Evolutionary conservation across 2,329 filamentous ascomycete species (phyloP).

Genomic region (Fusarium nodosum): DNA sequence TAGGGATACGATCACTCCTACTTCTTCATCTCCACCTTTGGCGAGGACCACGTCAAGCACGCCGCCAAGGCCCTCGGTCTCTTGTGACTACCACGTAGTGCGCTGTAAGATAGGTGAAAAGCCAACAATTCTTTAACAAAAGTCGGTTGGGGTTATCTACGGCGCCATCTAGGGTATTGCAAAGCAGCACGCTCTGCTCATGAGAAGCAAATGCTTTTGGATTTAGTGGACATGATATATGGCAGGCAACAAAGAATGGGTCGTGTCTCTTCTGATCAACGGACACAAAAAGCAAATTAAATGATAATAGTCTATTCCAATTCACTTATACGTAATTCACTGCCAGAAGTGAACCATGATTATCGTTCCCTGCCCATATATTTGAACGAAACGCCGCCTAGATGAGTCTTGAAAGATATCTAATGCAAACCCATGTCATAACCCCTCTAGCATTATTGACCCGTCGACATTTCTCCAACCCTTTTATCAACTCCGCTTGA

Average conservation of each 20-base stretch:
- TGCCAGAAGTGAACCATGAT: slow-evolving; percentile 11
- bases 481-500: slow-evolving; percentile 3
- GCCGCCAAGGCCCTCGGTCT: slow-evolving; percentile 83
- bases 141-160: slow-evolving; percentile 28
- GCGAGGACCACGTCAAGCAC: slow-evolving; percentile 90
- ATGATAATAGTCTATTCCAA: slow-evolving; percentile 25
- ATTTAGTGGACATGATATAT: slow-evolving; percentile 17
- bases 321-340: slow-evolving; percentile 31
- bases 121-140: slow-evolving; percentile 22
- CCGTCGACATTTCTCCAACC: slow-evolving; percentile 31
- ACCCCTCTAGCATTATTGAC: slow-evolving; percentile 38
- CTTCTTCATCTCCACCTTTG: slow-evolving; percentile 93
- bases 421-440: slow-evolving; percentile 39
- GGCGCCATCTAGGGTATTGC: slow-evolving; percentile 18
- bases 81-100: slow-evolving; percentile 49
- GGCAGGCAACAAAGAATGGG: slow-evolving; percentile 11
- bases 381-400: slow-evolving; percentile 46
- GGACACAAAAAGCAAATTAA: slow-evolving; percentile 39
- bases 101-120: slow-evolving; percentile 41
- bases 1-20: slow-evolving; percentile 97
- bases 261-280: slow-evolving; percentile 3
- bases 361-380: slow-evolving; percentile 26
- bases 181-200: slow-evolving; percentile 9
- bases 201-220: slow-evolving; percentile 14
- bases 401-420: slow-evolving; percentile 39